Conservation (phyloP, 306 rosid species). For the Carpinus fangiana region DNA sequence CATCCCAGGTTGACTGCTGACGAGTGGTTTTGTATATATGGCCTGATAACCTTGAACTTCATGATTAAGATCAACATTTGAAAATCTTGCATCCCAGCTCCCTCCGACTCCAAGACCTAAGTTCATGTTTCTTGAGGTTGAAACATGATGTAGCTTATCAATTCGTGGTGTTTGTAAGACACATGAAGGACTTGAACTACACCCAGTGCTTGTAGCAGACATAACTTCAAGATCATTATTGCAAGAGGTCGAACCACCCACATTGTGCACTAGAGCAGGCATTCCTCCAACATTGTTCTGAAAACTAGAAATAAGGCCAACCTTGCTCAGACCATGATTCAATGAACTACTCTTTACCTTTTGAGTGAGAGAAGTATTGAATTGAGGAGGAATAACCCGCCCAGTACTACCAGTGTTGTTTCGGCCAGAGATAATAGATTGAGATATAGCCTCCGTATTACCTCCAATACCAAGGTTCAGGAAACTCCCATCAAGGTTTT, state of each 20-base stretch:
- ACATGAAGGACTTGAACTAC: conserved; percentile 15
- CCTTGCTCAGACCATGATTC: conserved; percentile 22
- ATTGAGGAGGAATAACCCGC: conserved; percentile 23
- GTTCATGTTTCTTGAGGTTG: neutral
- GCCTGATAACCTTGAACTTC: neutral
- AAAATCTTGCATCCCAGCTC: too few relatives aligned
- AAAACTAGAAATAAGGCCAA: conserved; percentile 23
- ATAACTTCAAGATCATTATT: conserved; percentile 1
- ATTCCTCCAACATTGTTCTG: conserved; percentile 23
- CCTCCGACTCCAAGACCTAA: too few relatives aligned
- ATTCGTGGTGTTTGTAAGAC: conserved; percentile 24
- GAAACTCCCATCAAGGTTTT: conserved; percentile 27
- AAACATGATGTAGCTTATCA: too few relatives aligned
- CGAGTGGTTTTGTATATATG: neutral
- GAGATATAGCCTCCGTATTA: conserved; percentile 17
- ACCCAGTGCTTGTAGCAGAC: neutral
- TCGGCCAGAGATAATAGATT: conserved; percentile 18
- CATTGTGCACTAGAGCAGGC: conserved; percentile 10
- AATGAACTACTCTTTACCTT: conserved; percentile 9
- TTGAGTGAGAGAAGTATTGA: conserved; percentile 14
- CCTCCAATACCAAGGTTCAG: conserved; percentile 27
- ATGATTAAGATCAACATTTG: too few relatives aligned
- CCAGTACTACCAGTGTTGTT: conserved; percentile 12
- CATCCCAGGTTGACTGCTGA: neutral
- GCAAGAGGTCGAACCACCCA: conserved; percentile 7